These are phyloP conservation scores for Teratosphaeria nubilosa DNA, from an alignment of 2,329 filamentous ascomycete species.

Conservation along the genomic window DNA sequence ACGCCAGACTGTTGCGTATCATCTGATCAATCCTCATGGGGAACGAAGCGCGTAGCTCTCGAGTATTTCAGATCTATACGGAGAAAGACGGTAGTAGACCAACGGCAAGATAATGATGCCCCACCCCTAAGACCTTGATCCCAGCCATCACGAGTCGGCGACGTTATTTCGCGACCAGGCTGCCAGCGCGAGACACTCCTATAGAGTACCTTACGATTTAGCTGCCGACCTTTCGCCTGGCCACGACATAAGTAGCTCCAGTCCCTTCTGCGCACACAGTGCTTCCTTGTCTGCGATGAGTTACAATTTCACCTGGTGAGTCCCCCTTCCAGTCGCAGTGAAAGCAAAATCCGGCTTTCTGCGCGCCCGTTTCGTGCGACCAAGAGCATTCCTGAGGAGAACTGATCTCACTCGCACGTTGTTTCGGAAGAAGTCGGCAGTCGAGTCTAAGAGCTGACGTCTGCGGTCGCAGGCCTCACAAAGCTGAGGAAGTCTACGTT, in stretches of 20 bases:
- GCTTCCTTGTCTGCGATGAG: neutral
- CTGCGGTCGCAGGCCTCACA: constrained; percentile 36
- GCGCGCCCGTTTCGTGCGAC: neutral
- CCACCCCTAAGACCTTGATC: neutral
- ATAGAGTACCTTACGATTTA: neutral
- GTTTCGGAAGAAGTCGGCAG: neutral
- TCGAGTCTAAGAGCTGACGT: neutral
- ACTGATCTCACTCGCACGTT: neutral
- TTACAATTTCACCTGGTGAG: neutral
- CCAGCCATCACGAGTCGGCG: neutral
- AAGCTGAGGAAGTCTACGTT: constrained; percentile 79
- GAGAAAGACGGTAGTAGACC: neutral
- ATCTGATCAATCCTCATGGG: neutral
- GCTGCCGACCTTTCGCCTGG: neutral
- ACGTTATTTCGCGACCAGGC: neutral
- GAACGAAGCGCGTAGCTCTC: neutral
- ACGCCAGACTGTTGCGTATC: neutral
- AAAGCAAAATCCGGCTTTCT: neutral
- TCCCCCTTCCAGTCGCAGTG: neutral
- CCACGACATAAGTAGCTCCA: neutral
- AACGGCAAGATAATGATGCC: neutral
- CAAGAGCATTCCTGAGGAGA: neutral
- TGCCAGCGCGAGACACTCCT: neutral
- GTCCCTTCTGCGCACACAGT: neutral
- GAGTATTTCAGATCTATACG: neutral